These are phyloP conservation scores for Globisporangium splendens DNA, from an alignment of 352 stramenopile genomes.

Conservation along the genomic window DNA sequence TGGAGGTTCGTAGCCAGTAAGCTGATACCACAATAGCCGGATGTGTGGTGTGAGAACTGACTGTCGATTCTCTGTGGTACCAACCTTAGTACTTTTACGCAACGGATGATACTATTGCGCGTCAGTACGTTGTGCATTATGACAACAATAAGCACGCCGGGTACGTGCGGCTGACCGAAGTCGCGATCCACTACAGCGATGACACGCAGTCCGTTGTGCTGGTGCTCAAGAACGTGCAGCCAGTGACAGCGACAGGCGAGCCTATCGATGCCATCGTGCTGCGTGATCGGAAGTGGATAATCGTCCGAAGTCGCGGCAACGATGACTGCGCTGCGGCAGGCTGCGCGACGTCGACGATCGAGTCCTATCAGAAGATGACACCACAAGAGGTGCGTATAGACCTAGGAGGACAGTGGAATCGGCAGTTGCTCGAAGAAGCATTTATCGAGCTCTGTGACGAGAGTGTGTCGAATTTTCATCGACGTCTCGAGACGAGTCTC, in stretches of 20 bases:
- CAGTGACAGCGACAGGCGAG: not conserved
- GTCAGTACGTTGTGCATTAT: conserved; percentile 10
- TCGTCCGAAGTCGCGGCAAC: not conserved
- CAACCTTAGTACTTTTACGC: too few species aligned
- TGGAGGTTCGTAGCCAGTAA: too few species aligned
- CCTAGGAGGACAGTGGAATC: not conserved
- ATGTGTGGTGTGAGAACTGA: too few species aligned
- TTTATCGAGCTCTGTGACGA: conserved; percentile 1
- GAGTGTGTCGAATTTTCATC: not conserved
- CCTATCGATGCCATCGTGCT: not conserved
- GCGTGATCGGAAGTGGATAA: conserved; percentile 1
- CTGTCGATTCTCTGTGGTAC: too few species aligned
- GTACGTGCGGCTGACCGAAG: conserved; percentile 21
- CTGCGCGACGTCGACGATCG: not conserved
- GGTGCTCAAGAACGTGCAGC: conserved; percentile 17
- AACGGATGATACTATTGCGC: conserved; percentile 2
- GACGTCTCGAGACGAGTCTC: not conserved
- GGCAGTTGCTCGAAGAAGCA: not conserved
- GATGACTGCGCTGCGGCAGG: not conserved
- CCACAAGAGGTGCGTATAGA: not conserved
- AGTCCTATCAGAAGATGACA: conserved; percentile 1
- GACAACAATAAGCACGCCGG: conserved; percentile 17
- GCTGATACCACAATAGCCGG: too few species aligned
- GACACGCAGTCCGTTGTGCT: not conserved
- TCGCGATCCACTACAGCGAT: conserved; percentile 12